Evolutionary conservation across 805 yeast species (phyloP), one percentile per base, ranked within the genome.

Genomic region (Hanseniaspora vineae): DNA sequence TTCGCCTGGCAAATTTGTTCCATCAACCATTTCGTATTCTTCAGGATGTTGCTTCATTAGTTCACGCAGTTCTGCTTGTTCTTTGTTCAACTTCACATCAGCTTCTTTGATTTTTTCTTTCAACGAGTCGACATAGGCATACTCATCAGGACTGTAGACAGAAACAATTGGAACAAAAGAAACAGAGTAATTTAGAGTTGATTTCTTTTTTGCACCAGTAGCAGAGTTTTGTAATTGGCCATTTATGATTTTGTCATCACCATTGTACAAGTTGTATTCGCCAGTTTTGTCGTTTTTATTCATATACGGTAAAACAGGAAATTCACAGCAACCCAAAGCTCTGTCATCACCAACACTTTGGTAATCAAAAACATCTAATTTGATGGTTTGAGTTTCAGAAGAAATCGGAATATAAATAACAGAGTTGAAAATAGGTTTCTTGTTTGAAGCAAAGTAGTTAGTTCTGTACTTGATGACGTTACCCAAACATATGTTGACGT

Each of bases 131-230:
- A 73, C 66, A 48, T 75, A 71, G 10, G 65, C 63, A 19, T 76
- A 50, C 60, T 84, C 90, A 29, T 71, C 67, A 31, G 74, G 71
- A 11, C 85, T 71, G 56, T 72, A 78, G 2, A 80, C 80, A 1
- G 85, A 82, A 43, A 77, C 66, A 9, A 76, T 65, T 42, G 92
- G 89, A 45, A 81, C 62, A 62, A 82, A 82, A 1, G 84, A 75
- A 32, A 81, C 66, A 10, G 81, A 72, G 55, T 78, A 76, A 29
- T 59, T 58, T 35, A 84, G 57, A 5, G 59, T 55, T 40, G 87
- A 85, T 49, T 73, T 69, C 18, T 45, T 42, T 4, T 35, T 42
- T 10, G 19, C 43, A 32, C 39, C 42, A n/a, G 45, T 17, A 10
- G 31, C 42, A 35, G 43, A 42, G 37, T n/a, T 43, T 11, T 37